These are phyloP conservation scores for Arxiozyma slooffiae DNA, from an alignment of 1,139 yeast genomes.

Conservation along the genomic window DNA sequence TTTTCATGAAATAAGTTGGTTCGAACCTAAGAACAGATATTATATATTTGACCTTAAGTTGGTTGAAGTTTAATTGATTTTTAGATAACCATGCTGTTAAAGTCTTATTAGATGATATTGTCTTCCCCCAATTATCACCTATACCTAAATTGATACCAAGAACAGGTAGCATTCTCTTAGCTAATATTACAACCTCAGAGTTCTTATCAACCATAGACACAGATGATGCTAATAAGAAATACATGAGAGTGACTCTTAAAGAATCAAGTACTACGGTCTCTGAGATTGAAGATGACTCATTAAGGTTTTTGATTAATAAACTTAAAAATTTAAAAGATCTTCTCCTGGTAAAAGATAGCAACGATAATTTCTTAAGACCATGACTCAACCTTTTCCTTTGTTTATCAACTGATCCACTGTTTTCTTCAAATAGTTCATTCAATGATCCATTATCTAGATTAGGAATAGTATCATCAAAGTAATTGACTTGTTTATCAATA, in stretches of 20 bases:
- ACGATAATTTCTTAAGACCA: constrained; percentile 16
- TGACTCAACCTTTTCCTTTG: constrained; percentile 14
- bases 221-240: constrained; percentile 23
- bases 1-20: constrained; percentile 15
- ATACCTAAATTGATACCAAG: constrained; percentile 17
- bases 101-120: constrained; percentile 6
- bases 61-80: constrained; percentile 7
- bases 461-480: background rate
- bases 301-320: constrained; percentile 22
- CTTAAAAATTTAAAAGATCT: constrained; percentile 21
- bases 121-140: constrained; percentile 17
- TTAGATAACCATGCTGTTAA: constrained; percentile 2
- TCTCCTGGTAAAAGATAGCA: constrained; percentile 11
- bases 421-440: background rate
- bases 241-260: constrained; percentile 17
- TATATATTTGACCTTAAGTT: constrained; percentile 22
- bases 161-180: constrained; percentile 21
- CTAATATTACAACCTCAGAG: constrained; percentile 19
- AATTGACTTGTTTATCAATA: background rate
- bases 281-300: constrained; percentile 20
- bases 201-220: constrained; percentile 17
- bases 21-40: constrained; percentile 23
- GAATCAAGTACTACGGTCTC: constrained; percentile 24
- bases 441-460: background rate
- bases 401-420: constrained; percentile 1